Base-by-base conservation (phyloP, 306 rosid species). In the Amphicarpaea edgeworthii region DNA sequence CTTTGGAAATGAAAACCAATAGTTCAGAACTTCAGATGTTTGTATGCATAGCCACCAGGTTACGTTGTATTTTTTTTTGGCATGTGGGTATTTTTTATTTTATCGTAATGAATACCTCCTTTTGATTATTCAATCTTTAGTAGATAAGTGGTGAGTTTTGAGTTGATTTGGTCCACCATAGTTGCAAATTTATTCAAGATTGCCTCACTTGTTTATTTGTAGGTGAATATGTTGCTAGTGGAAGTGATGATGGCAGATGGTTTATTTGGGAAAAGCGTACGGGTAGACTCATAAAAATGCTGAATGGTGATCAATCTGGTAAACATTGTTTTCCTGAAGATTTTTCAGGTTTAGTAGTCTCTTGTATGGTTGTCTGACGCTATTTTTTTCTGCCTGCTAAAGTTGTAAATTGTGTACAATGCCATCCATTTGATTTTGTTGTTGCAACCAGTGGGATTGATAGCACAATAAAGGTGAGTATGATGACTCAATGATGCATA, bases 221-320 rank as follows among this genome's bases (percentile, higher is more conserved):
- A 95, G 97, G 99, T 80, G 97, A 92, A 81, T 92, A 84, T 82
- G 83, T 95, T 59, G 97, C 99, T 59, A 92, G 97, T 68, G 99
- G 99, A 80, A 95, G 99, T 72, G 99, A 95, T 85, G 99, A 92
- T 84, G 99, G 99, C 21, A 87, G 97, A 90, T 95, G 97, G 97
- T 92, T 92, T 84, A 86, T 95, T 69, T 95, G 99, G 97, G 99
- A 95, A 83, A 95, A 95, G 84, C 72, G 23, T 68, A 95, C 97
- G 15, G 97, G 99, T 53, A 90, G 99, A 82, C 90, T 95, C 77
- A 75, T 90, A 63, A 95, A 95, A 83, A 82, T 95, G 86, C 92
- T 95, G 75, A 85, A 70, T 32, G 99, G 97, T 54, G 99, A 95
- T 87, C 87, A 83, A 82, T 79, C 97, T 41, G 99, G 99, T 95